These are phyloP conservation scores for Rhodocollybia butyracea DNA, from an alignment of 768 basidiomycete species.

Conservation along the genomic window DNA sequence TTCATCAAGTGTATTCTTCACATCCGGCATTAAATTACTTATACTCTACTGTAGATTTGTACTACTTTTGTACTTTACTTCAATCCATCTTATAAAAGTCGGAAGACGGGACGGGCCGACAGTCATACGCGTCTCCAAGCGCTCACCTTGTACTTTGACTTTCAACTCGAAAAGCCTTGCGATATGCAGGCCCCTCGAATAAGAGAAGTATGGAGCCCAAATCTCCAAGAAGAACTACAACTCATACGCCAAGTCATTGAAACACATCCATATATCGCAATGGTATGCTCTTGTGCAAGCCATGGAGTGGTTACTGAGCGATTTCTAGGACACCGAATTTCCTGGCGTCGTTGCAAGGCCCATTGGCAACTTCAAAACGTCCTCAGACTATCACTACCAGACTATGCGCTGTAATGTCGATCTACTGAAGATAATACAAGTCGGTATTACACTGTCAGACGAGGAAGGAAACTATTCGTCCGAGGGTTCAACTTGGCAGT, in stretches of 20 bases:
- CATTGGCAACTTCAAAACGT: slow-evolving; percentile 93
- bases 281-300: slow-evolving; percentile 44
- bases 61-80: no score
- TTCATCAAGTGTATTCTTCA: no score
- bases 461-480: slow-evolving; percentile 90
- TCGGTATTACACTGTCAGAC: slow-evolving; percentile 92
- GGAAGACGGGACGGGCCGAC: no score
- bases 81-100: no score
- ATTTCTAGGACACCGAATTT: slow-evolving; percentile 90
- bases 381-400: slow-evolving; percentile 98
- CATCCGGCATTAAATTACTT: no score
- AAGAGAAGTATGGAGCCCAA: slow-evolving; percentile 93
- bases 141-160: neutral
- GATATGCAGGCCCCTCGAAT: slow-evolving; percentile 48
- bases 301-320: neutral
- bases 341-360: slow-evolving; percentile 98
- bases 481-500: slow-evolving; percentile 96
- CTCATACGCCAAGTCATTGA: slow-evolving; percentile 86
- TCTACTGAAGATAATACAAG: slow-evolving; percentile 94
- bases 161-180: neutral
- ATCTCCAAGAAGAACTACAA: slow-evolving; percentile 90
- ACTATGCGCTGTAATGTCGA: slow-evolving; percentile 99
- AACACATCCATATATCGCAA: slow-evolving; percentile 89
- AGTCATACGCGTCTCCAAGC: no score
- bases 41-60: no score